A percentile compares a stretch with the other conserved stretches of the same genome.
These are phyloP conservation scores for Neurospora crassa DNA, from an alignment of 2,329 filamentous ascomycete species.

Conservation along the genomic window DNA sequence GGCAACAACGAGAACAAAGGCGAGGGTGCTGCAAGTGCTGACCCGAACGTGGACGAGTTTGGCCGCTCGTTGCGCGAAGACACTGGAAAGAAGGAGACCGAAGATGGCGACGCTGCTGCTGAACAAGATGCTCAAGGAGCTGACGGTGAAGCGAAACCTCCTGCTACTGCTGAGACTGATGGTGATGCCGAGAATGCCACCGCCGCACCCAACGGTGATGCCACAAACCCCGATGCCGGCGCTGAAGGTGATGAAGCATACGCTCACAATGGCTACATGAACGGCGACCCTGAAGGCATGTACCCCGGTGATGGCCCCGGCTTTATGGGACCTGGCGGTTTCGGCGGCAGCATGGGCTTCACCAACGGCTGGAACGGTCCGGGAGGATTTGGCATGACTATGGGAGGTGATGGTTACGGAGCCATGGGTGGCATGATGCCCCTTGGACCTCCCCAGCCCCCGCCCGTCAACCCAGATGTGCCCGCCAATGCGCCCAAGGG, in stretches of 20 bases:
- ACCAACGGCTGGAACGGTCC: constrained; percentile 1
- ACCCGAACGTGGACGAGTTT: constrained; percentile 23
- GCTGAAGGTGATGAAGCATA: not conserved
- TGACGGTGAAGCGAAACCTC: constrained; percentile 18
- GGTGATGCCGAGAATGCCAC: constrained; percentile 15
- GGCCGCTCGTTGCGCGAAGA: constrained; percentile 21
- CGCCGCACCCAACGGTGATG: constrained; percentile 9
- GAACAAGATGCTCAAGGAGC: constrained; percentile 8
- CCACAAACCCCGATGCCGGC: constrained; percentile 1
- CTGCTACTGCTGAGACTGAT: constrained; percentile 12
- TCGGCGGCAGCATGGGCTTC: not conserved
- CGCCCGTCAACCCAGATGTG: constrained; percentile 26
- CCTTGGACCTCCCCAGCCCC: constrained; percentile 6
- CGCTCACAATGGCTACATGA: not conserved
- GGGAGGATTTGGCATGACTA: not conserved
- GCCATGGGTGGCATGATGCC: constrained; percentile 3
- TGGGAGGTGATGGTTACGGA: constrained; percentile 3
- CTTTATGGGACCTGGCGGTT: not conserved
- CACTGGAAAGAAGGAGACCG: constrained; percentile 3
- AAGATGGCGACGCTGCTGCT: constrained; percentile 8
- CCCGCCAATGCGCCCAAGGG: constrained; percentile 76
- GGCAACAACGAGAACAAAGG: constrained; percentile 16
- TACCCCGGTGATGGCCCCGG: not conserved
- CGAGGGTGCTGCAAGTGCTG: constrained; percentile 16
- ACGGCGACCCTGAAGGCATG: not conserved